Evolutionary conservation across 768 basidiomycete genomes (phyloP), one percentile per base, ranked within the genome.

Genomic region (Steccherinum ochraceum): DNA sequence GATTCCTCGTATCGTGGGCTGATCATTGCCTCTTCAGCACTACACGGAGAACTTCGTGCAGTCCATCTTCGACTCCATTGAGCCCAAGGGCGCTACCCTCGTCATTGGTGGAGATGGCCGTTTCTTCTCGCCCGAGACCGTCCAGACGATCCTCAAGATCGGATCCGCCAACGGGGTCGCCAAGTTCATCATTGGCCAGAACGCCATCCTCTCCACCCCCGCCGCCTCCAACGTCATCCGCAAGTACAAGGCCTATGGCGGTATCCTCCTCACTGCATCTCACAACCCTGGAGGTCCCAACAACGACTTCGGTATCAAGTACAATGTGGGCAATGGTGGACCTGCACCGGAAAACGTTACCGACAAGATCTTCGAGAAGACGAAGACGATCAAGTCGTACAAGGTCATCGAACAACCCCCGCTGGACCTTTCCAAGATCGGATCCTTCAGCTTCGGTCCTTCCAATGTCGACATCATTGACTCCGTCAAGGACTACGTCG

Each of bases 31-130:
- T n/a, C 48, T 44, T 41, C 61, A 93, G 91, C 85, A 98, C 75
- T 99, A 98, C 73, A 99, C 96, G 42, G 96, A 98, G 72, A 99
- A 98, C 77, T 99, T 99, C 61, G 68, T 97, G 52, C 95, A 98
- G 69, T 71, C 95, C 58, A 99, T 93, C 74, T 79, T 94, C 62
- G 82, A 89, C 69, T 89, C 94, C 49, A 90, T 98, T 70, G 80
- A 86, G 4, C 79, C 82, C 46, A 70, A 86, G 54, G 91, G 80
- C 24, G 73, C 83, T 49, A 93, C 93, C 13, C 76, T 98, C 59
- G 96, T 98, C 63, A 81, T 99, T 61, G 95, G 96, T 46, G 96
- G 96, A 50, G 96, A 99, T 67, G 96, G 96, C 24, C 92, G 96
- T 50, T 99, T 76, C 77, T 96, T 85, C 73, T 86, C 82, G 18